phyloP scores from a whole-genome alignment of 225 moss, liverwort and hornwort species.

The Pseudisothecium myosuroides region DNA sequence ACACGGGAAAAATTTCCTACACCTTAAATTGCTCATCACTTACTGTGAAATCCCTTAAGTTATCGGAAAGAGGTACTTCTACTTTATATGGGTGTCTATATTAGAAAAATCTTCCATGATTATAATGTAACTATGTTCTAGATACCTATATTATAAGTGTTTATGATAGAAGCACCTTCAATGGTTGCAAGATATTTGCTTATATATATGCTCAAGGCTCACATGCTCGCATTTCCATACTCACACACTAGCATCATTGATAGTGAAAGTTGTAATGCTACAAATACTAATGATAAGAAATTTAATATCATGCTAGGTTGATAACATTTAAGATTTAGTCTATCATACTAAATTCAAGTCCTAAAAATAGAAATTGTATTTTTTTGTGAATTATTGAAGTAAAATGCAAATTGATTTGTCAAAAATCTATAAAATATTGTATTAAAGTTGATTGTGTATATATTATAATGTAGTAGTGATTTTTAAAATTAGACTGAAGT shows the following conservation, averaged over 20 bases:
- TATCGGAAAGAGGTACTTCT: no score
- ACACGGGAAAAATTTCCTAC: no score
- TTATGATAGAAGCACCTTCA: background rate
- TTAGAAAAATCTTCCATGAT: background rate
- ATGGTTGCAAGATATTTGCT: background rate
- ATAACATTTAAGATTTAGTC: background rate
- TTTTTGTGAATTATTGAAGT: background rate
- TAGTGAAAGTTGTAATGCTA: background rate
- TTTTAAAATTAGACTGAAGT: no score
- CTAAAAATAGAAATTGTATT: background rate
- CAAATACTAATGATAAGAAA: background rate
- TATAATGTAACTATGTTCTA: background rate
- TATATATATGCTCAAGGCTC: background rate
- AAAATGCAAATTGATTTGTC: background rate
- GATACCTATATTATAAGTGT: background rate
- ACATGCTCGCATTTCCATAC: background rate
- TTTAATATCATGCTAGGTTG: background rate
- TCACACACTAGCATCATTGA: background rate
- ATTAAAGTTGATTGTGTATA: no score
- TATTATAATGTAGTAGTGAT: no score
- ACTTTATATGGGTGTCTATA: no score
- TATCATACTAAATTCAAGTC: background rate
- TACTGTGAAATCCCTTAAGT: no score
- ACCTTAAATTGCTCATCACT: no score
- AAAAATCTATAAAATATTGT: background rate